A percentile compares a stretch with the other conserved stretches of the same genome.
Evolutionary conservation across 768 basidiomycete species (phyloP).

Genomic region (Russula foetens): DNA sequence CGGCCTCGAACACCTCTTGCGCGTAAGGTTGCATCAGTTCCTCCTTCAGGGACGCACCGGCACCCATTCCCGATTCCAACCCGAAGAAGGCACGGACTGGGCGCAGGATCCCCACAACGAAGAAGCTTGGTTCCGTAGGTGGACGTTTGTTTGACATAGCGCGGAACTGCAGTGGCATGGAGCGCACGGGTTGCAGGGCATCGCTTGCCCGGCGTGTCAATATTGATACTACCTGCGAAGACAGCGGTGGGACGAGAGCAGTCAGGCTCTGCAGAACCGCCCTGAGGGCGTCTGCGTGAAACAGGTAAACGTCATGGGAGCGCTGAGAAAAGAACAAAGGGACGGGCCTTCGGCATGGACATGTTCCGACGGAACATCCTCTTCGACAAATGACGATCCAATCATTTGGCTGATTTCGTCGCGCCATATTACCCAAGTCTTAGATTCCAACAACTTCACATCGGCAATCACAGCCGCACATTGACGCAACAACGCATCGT

Average conservation of each 20-base stretch:
- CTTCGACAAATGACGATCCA: constrained; percentile 34
- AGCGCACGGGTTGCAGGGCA: constrained; percentile 72
- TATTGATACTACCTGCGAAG: constrained; percentile 58
- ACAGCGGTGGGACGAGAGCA: constrained; percentile 47
- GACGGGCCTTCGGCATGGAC: constrained; percentile 44
- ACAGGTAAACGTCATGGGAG: neutral
- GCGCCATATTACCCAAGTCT: constrained; percentile 53
- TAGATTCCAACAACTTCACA: constrained; percentile 46
- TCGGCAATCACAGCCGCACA: constrained; percentile 64
- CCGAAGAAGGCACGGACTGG: constrained; percentile 73
- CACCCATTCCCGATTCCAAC: constrained; percentile 46
- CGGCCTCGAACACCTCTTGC: constrained; percentile 61
- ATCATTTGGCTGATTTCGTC: constrained; percentile 58
- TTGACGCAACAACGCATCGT: constrained; percentile 59
- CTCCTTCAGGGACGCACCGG: constrained; percentile 51
- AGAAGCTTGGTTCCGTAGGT: constrained; percentile 79
- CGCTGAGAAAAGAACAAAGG: neutral
- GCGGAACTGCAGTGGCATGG: constrained; percentile 85
- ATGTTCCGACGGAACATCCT: constrained; percentile 24
- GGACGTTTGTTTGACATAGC: constrained; percentile 69
- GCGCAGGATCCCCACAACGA: constrained; percentile 70
- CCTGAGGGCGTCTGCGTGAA: constrained; percentile 43
- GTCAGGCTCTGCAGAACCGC: constrained; percentile 43
- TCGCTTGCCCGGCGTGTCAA: constrained; percentile 80
- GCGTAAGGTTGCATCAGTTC: constrained; percentile 43